Conservation (phyloP, 306 rosid species). For the Fragaria ananassa region DNA sequence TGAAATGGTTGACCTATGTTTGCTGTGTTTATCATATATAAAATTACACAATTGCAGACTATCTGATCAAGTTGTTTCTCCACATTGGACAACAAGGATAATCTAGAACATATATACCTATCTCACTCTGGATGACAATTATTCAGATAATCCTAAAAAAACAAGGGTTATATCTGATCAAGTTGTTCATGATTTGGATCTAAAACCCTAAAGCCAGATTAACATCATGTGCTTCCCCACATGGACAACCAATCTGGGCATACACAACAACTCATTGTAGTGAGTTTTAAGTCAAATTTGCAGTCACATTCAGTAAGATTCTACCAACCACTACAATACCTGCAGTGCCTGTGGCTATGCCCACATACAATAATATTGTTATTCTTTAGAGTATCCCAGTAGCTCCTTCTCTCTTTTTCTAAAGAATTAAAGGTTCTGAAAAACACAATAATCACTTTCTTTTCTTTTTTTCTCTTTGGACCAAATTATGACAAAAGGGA, state of each 20-base stretch:
- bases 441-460: not conserved
- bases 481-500: not conserved
- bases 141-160: not conserved
- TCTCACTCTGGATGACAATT: not conserved
- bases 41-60: not conserved
- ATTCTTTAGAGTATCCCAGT: conserved; percentile 18
- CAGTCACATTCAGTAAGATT: conserved; percentile 19
- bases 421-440: not conserved
- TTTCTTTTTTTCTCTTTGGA: not conserved
- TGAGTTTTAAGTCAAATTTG: conserved; percentile 23
- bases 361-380: conserved; percentile 19
- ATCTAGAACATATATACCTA: not conserved
- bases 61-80: not conserved
- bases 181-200: conserved; percentile 29
- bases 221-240: conserved; percentile 55
- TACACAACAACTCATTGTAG: conserved; percentile 27
- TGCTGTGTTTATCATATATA: not conserved
- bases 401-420: not conserved
- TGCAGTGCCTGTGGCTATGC: conserved; percentile 16
- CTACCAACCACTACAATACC: conserved; percentile 29
- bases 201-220: conserved; percentile 3
- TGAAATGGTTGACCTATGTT: conserved; percentile 18
- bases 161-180: not conserved
- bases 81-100: not conserved
- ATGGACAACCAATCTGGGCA: conserved; percentile 31